phyloP scores from a whole-genome alignment of 2,329 filamentous ascomycete species.

The Fusarium aywerte region DNA sequence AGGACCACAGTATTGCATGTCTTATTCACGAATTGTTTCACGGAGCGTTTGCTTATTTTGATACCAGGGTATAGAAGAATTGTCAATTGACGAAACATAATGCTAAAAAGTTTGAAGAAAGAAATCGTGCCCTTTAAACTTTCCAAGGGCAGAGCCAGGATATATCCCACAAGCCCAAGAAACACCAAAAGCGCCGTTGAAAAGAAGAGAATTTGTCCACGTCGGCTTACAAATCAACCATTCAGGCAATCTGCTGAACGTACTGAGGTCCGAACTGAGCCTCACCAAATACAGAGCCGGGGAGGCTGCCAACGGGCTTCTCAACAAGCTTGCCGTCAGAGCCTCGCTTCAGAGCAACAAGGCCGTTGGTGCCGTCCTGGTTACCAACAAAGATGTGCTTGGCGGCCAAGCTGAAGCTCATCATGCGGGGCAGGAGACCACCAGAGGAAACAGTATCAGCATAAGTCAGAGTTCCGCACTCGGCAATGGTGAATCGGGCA shows the following conservation, averaged over 20 bases:
- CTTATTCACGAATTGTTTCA: constrained; percentile 14
- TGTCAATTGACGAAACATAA: constrained; percentile 19
- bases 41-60: constrained; percentile 14
- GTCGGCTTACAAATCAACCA: not conserved
- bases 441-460: constrained; percentile 50
- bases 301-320: constrained; percentile 45
- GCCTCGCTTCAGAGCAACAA: constrained; percentile 54
- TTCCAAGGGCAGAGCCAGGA: constrained; percentile 3
- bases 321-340: constrained; percentile 47
- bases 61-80: constrained; percentile 28
- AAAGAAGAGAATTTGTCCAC: not conserved
- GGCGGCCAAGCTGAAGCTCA: constrained; percentile 53
- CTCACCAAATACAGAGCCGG: constrained; percentile 45
- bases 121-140: constrained; percentile 8
- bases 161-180: constrained; percentile 24
- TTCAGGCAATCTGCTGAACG: constrained; percentile 48
- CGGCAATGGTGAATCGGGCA: constrained; percentile 56
- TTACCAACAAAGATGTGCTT: constrained; percentile 61
- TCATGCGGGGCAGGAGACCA: constrained; percentile 59
- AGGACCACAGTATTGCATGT: constrained; percentile 4
- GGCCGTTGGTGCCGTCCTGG: constrained; percentile 54
- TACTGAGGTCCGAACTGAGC: constrained; percentile 48
- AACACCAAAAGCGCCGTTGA: constrained; percentile 36
- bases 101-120: constrained; percentile 11
- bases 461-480: constrained; percentile 49